Percentiles rank a stretch among this genome's conserved stretches.
phyloP scores from a whole-genome alignment of 371 early-diverging fungal genomes.

The Dinochytrium kinnereticum region DNA sequence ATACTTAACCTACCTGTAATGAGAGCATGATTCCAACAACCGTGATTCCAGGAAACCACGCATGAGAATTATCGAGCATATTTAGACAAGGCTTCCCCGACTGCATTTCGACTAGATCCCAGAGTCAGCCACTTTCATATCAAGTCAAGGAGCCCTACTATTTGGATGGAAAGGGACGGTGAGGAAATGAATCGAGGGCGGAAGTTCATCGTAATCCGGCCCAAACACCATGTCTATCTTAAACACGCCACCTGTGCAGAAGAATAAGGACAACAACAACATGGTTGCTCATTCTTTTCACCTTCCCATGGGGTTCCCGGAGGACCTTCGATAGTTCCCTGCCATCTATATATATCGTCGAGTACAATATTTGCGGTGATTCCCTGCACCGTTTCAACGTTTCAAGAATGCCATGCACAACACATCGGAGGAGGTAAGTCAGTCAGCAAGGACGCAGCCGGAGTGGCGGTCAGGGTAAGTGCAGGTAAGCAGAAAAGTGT shows the following conservation, averaged over 20 bases:
- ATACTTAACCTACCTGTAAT: slow-evolving; percentile 38
- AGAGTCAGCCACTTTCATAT: background rate
- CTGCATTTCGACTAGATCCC: slow-evolving; percentile 42
- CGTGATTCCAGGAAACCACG: slow-evolving; percentile 43
- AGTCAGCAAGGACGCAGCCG: no score
- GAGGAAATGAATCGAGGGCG: slow-evolving; percentile 48
- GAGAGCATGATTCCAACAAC: slow-evolving; percentile 37
- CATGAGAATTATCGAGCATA: slow-evolving; percentile 40
- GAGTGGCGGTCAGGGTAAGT: background rate
- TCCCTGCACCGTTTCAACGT: no score
- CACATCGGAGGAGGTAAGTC: no score
- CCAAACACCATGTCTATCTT: slow-evolving; percentile 46
- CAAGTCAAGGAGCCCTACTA: slow-evolving; percentile 21
- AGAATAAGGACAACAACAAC: background rate
- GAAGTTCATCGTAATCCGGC: slow-evolving; percentile 45
- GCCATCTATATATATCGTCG: slow-evolving; percentile 48
- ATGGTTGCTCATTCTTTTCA: background rate
- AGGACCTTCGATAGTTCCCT: slow-evolving; percentile 39
- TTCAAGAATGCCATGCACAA: no score
- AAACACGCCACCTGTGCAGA: slow-evolving; percentile 45
- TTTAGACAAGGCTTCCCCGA: slow-evolving; percentile 47
- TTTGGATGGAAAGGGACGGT: slow-evolving; percentile 61
- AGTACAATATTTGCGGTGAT: background rate
- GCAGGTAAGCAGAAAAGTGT: background rate
- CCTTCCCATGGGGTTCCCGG: slow-evolving; percentile 51